Evolutionary conservation across 768 basidiomycete genomes (phyloP).

Genomic region (Favolaschia claudopus): DNA sequence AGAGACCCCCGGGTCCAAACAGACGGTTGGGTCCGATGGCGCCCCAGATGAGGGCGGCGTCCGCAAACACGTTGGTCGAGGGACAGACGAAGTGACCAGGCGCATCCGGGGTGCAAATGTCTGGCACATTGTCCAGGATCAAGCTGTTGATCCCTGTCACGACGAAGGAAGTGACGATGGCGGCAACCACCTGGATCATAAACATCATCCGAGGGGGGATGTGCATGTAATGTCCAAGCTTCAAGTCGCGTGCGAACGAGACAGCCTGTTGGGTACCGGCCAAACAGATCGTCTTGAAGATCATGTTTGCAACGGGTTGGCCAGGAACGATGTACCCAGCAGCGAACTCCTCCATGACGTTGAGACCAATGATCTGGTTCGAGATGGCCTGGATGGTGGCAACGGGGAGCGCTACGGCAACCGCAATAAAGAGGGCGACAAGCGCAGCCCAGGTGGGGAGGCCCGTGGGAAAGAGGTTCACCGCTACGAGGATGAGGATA

Average conservation of each 20-base stretch:
- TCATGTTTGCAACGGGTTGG: slow-evolving; percentile 79
- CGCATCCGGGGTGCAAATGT: slow-evolving; percentile 73
- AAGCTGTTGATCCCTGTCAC: slow-evolving; percentile 71
- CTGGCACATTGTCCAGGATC: slow-evolving; percentile 75
- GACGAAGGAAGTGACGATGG: slow-evolving; percentile 64
- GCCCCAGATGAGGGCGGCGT: slow-evolving; percentile 82
- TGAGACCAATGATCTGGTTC: slow-evolving; percentile 74
- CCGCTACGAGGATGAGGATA: slow-evolving; percentile 68
- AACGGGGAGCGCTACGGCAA: slow-evolving; percentile 65
- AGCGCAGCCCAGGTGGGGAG: slow-evolving; percentile 83
- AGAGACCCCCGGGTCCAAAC: slow-evolving; percentile 63
- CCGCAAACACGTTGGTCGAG: slow-evolving; percentile 68
- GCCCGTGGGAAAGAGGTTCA: slow-evolving; percentile 75
- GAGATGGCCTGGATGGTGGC: slow-evolving; percentile 89
- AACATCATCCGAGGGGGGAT: slow-evolving; percentile 87
- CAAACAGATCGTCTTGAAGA: slow-evolving; percentile 76
- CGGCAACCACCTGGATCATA: slow-evolving; percentile 65
- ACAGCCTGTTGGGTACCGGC: slow-evolving; percentile 68
- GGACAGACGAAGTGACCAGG: slow-evolving; percentile 75
- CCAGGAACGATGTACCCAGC: slow-evolving; percentile 85
- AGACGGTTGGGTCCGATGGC: slow-evolving; percentile 76
- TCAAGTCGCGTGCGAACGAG: slow-evolving; percentile 75
- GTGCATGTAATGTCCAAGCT: slow-evolving; percentile 92
- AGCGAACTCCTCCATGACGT: slow-evolving; percentile 79
- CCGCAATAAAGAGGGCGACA: slow-evolving; percentile 59